These are phyloP conservation scores for Cardamine chenopodiifolia DNA, from an alignment of 345 rosid genomes.

Conservation along the genomic window DNA sequence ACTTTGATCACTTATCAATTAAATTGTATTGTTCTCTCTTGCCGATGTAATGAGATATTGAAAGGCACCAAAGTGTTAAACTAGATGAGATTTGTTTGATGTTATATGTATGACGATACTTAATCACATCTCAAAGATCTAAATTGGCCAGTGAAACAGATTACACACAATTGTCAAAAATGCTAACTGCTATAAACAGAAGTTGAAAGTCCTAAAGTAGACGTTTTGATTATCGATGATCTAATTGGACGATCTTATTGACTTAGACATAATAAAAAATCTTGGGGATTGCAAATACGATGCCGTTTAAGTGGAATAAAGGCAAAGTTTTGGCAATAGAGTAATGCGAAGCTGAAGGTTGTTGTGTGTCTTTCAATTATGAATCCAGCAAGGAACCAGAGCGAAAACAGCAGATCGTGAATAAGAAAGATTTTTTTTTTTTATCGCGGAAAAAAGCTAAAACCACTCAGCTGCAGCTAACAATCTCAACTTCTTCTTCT, in stretches of 20 bases:
- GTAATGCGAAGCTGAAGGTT: not conserved
- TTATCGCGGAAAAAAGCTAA: not conserved
- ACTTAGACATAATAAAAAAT: no score
- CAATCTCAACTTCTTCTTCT: slow-evolving; percentile 21
- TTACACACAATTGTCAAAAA: not conserved
- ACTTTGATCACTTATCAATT: slow-evolving; percentile 15
- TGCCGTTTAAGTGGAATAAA: not conserved
- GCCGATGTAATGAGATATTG: slow-evolving; percentile 21
- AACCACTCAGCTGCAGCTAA: slow-evolving; percentile 3
- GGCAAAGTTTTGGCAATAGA: not conserved
- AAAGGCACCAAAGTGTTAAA: not conserved
- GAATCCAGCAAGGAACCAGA: slow-evolving; percentile 24
- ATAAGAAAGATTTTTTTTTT: slow-evolving; percentile 29
- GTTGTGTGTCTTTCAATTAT: not conserved
- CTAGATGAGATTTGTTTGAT: not conserved
- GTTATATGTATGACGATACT: not conserved
- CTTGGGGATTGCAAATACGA: not conserved
- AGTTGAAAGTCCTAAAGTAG: not conserved
- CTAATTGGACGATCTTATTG: not conserved
- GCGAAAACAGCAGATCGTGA: slow-evolving; percentile 37
- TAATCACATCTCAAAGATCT: slow-evolving; percentile 1
- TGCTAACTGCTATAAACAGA: not conserved
- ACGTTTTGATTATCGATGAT: not conserved
- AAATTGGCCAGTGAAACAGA: not conserved
- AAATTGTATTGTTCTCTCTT: slow-evolving; percentile 24